phyloP scores from a whole-genome alignment of 768 basidiomycete genomes.

The Leccinum truebloodii region DNA sequence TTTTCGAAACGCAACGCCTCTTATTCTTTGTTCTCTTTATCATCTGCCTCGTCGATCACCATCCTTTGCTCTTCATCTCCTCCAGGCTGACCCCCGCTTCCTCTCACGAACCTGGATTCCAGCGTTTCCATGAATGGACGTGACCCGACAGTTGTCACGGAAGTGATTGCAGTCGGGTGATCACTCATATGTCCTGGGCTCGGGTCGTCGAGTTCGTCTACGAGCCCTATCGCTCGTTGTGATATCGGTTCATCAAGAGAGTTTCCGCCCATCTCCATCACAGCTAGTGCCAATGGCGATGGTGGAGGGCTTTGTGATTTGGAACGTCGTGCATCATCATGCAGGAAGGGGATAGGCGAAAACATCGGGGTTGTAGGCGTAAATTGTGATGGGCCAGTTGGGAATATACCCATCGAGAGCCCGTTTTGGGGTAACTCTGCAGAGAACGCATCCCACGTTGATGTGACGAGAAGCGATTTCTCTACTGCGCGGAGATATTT shows the following conservation, averaged over 20 bases:
- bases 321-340: conserved; percentile 78
- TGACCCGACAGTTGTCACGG: conserved; percentile 53
- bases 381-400: conserved; percentile 50
- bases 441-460: conserved; percentile 73
- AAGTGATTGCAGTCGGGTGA: conserved; percentile 66
- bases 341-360: conserved; percentile 85
- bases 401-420: conserved; percentile 31
- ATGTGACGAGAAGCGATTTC: conserved; percentile 81
- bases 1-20: conserved; percentile 15
- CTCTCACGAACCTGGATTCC: conserved; percentile 64
- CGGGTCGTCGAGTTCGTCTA: conserved; percentile 86
- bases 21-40: conserved; percentile 64
- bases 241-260: conserved; percentile 37
- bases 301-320: conserved; percentile 79
- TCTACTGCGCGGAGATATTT: conserved; percentile 90
- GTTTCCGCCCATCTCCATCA: conserved; percentile 33
- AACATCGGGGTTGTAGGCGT: conserved; percentile 79
- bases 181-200: conserved; percentile 84
- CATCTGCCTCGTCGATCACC: conserved; percentile 41
- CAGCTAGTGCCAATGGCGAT: conserved; percentile 61
- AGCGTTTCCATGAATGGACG: conserved; percentile 57
- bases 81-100: conserved; percentile 35
- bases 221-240: conserved; percentile 66
- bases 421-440: conserved; percentile 37
- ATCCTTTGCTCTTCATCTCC: conserved; percentile 37